Conservation (phyloP, 768 basidiomycete genomes). For the Trametes coccinea region DNA sequence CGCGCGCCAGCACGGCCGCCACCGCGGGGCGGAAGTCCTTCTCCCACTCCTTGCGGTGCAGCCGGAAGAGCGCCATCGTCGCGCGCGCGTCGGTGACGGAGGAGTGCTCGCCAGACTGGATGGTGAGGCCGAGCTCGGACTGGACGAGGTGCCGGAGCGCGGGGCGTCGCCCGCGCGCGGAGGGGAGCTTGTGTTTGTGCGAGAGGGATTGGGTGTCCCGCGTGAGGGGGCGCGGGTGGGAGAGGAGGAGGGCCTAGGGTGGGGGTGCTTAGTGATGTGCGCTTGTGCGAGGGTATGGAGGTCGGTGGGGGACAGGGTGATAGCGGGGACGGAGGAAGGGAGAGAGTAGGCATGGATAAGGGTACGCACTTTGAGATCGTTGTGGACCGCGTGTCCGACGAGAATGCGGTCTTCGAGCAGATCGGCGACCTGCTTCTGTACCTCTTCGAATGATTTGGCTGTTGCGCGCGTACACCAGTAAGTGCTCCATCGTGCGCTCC, state of each 20-base stretch:
- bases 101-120: slow-evolving; percentile 88
- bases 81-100: slow-evolving; percentile 94
- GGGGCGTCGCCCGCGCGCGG: slow-evolving; percentile 58
- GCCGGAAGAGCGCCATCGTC: slow-evolving; percentile 89
- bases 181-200: slow-evolving; percentile 51
- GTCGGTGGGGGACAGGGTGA: neutral
- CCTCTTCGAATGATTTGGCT: slow-evolving; percentile 78
- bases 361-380: slow-evolving; percentile 75
- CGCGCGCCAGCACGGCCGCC: neutral
- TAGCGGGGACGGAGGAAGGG: slow-evolving; percentile 18
- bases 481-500: neutral
- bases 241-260: slow-evolving; percentile 62
- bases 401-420: slow-evolving; percentile 77
- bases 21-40: slow-evolving; percentile 15
- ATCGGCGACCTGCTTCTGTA: slow-evolving; percentile 77
- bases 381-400: slow-evolving; percentile 88
- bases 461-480: neutral
- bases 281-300: neutral
- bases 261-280: neutral
- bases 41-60: slow-evolving; percentile 86
- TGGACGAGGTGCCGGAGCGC: slow-evolving; percentile 79
- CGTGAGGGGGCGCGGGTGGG: slow-evolving; percentile 62
- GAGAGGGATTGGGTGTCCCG: slow-evolving; percentile 73
- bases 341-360: neutral
- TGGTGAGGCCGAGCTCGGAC: slow-evolving; percentile 74